These are phyloP conservation scores for Albophoma yamanashiensis DNA, from an alignment of 2,329 filamentous ascomycete genomes.

Conservation along the genomic window DNA sequence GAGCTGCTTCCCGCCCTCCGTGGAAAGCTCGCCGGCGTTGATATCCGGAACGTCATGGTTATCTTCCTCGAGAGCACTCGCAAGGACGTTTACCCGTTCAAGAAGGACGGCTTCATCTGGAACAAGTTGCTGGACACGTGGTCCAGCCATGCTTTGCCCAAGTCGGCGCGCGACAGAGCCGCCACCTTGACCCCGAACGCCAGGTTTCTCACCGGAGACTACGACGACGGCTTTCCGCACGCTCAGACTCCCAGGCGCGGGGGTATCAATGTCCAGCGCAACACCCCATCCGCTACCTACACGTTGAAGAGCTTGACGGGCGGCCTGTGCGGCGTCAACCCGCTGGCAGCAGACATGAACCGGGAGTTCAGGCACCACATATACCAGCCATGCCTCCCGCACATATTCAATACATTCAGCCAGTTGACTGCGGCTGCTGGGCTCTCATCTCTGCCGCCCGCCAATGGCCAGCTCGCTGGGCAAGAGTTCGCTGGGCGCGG, in stretches of 20 bases:
- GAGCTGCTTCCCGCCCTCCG: neutral
- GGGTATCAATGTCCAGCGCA: neutral
- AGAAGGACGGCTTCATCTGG: neutral
- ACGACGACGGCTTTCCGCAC: neutral
- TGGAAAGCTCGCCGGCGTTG: neutral
- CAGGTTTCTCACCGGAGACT: neutral
- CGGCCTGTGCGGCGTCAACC: neutral
- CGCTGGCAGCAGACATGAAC: neutral
- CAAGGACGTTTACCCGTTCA: neutral
- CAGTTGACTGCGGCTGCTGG: neutral
- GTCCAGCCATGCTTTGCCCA: neutral
- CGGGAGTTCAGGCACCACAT: neutral
- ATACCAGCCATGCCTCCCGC: neutral
- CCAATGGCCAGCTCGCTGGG: neutral
- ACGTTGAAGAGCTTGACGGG: neutral
- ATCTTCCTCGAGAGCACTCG: neutral
- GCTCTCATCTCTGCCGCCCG: neutral
- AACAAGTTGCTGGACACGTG: neutral
- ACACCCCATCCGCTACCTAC: neutral
- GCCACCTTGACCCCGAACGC: neutral
- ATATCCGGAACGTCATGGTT: neutral
- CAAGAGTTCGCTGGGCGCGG: neutral
- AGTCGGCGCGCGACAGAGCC: neutral
- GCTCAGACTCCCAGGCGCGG: neutral
- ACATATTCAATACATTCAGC: neutral